These are phyloP conservation scores for Diaporthe capsici DNA, from an alignment of 2,329 filamentous ascomycete genomes.

Conservation along the genomic window DNA sequence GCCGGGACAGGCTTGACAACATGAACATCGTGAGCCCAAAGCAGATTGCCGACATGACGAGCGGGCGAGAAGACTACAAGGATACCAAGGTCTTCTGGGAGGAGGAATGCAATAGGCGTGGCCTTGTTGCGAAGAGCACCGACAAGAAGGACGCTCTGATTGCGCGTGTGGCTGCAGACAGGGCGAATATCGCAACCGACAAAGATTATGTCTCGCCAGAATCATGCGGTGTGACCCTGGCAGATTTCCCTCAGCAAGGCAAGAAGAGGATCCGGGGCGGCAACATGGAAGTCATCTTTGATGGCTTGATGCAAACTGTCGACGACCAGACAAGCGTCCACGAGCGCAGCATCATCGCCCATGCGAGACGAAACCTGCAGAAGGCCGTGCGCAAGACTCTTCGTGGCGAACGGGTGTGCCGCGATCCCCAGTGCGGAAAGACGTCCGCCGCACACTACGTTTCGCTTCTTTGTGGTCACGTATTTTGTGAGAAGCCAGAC, in stretches of 20 bases:
- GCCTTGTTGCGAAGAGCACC: constrained; percentile 22
- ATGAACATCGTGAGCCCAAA: not conserved
- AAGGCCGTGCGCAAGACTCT: constrained; percentile 28
- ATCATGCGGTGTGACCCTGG: constrained; percentile 22
- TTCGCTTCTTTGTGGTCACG: constrained; percentile 38
- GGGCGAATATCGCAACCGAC: constrained; percentile 30
- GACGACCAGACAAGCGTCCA: constrained; percentile 17
- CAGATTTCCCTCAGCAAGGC: constrained; percentile 28
- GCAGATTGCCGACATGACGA: not conserved
- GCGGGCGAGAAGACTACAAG: not conserved
- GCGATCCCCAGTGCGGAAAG: not conserved
- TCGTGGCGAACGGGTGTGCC: constrained; percentile 19
- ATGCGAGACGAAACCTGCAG: constrained; percentile 36
- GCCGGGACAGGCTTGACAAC: not conserved
- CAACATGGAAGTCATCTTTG: constrained; percentile 40
- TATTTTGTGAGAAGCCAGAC: constrained; percentile 28
- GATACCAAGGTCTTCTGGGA: constrained; percentile 35
- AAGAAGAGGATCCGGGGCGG: constrained; percentile 36
- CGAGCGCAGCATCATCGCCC: constrained; percentile 28
- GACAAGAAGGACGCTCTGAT: constrained; percentile 18
- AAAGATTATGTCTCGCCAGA: constrained; percentile 37
- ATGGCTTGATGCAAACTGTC: constrained; percentile 36
- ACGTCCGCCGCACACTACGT: constrained; percentile 17
- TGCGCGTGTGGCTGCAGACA: constrained; percentile 26
- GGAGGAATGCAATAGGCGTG: constrained; percentile 38